A percentile compares a stretch with the other conserved stretches of the same genome.
These are phyloP conservation scores for Hondaea fermentalgiana DNA, from an alignment of 108 stramenopile genomes.

Conservation along the genomic window DNA sequence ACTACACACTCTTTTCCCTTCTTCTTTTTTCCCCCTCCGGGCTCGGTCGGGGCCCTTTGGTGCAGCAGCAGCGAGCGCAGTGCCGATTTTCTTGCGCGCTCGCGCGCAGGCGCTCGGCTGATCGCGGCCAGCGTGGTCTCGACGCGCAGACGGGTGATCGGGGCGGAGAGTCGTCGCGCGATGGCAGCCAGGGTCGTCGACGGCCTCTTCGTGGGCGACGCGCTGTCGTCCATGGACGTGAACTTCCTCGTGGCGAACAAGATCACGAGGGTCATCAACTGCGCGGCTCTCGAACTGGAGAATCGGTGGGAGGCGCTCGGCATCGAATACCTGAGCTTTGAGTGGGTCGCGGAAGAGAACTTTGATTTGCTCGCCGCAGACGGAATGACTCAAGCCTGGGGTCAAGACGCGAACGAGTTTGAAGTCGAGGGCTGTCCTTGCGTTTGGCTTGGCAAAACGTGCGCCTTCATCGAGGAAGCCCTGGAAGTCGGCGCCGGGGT, in stretches of 20 bases:
- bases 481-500: background rate
- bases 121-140: too few species aligned
- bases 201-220: conserved; percentile 31
- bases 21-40: too few species aligned
- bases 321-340: conserved; percentile 6
- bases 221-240: background rate
- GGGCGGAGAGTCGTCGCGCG: background rate
- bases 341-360: conserved; percentile 9
- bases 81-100: too few species aligned
- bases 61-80: too few species aligned
- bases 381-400: background rate
- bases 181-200: conserved; percentile 28
- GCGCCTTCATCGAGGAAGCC: conserved; percentile 17
- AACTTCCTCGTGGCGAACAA: conserved; percentile 26
- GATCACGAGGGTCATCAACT: conserved; percentile 24
- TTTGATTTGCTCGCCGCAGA: conserved; percentile 15
- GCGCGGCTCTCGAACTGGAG: conserved; percentile 10
- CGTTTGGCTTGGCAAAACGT: conserved; percentile 16
- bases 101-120: too few species aligned
- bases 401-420: background rate
- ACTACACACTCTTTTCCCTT: too few species aligned
- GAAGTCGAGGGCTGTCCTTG: background rate
- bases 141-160: too few species aligned
- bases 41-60: too few species aligned
- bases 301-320: conserved; percentile 21